Percentiles rank a stretch among this genome's conserved stretches.
Evolutionary conservation across 1,139 yeast species (phyloP).

Genomic region (Debaryomycetaceae sp.): DNA sequence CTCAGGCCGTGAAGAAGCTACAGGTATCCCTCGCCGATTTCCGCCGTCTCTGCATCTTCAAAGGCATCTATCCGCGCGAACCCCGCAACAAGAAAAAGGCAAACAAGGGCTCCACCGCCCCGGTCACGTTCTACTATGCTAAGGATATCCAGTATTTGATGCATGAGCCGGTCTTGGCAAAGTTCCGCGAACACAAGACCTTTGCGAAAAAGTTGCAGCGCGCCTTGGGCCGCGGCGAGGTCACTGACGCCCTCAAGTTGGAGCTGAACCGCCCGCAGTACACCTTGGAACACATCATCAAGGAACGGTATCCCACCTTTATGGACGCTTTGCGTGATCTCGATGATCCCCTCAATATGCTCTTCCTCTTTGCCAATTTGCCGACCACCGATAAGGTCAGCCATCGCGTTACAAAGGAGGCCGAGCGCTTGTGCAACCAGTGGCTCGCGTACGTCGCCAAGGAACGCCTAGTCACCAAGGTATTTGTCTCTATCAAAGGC

Average conservation of each 20-base stretch:
- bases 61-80: slow-evolving; percentile 93
- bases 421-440: slow-evolving; percentile 78
- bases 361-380: slow-evolving; percentile 85
- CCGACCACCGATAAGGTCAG: slow-evolving; percentile 86
- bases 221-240: slow-evolving; percentile 89
- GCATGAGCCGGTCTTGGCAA: slow-evolving; percentile 89
- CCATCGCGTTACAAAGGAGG: slow-evolving; percentile 72
- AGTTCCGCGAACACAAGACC: slow-evolving; percentile 92
- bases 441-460: slow-evolving; percentile 93
- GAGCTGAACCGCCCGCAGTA: slow-evolving; percentile 77
- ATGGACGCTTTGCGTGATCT: slow-evolving; percentile 85
- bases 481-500: slow-evolving; percentile 94
- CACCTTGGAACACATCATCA: slow-evolving; percentile 80
- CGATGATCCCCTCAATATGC: slow-evolving; percentile 93
- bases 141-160: slow-evolving; percentile 90
- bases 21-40: slow-evolving; percentile 97
- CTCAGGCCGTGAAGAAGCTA: slow-evolving; percentile 86
- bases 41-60: slow-evolving; percentile 93
- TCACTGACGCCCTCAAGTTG: slow-evolving; percentile 75
- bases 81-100: slow-evolving; percentile 96
- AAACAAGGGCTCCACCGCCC: slow-evolving; percentile 93
- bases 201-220: slow-evolving; percentile 84
- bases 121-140: slow-evolving; percentile 85
- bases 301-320: slow-evolving; percentile 93
- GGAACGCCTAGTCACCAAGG: slow-evolving; percentile 73